Evolutionary conservation across 164 flowering plant genomes (phyloP).

Genomic region (Liquidambar formosana): DNA sequence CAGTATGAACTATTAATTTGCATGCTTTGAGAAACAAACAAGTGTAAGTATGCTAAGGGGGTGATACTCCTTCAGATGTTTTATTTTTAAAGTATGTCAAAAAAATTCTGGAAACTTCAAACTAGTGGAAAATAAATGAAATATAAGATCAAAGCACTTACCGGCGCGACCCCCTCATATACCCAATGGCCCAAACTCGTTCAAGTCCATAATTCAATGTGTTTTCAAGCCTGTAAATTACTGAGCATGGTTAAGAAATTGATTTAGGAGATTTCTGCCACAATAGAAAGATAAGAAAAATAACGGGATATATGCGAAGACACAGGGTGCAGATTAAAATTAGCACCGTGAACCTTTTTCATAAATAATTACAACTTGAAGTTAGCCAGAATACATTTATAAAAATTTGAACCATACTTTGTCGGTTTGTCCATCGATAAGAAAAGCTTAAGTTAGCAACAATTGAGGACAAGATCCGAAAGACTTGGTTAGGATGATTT

Average conservation of each 20-base stretch:
- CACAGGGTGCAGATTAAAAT: too few relatives aligned
- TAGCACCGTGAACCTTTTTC: too few relatives aligned
- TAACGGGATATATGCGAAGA: too few relatives aligned
- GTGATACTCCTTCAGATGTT: background rate
- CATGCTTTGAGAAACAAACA: background rate
- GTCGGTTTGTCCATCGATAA: too few relatives aligned
- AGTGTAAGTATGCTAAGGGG: background rate
- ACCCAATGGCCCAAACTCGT: slow-evolving; percentile 95
- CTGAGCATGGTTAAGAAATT: slow-evolving; percentile 6
- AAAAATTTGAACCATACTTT: too few relatives aligned
- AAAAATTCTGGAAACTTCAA: background rate
- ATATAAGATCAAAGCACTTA: slow-evolving; percentile 27
- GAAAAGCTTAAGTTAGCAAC: too few relatives aligned
- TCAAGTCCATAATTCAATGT: slow-evolving; percentile 92
- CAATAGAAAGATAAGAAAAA: background rate
- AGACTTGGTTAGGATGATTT: too few relatives aligned
- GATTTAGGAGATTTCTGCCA: background rate
- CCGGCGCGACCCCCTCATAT: slow-evolving; percentile 79
- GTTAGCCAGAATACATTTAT: too few relatives aligned
- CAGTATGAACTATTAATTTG: background rate
- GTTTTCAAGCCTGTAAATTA: slow-evolving; percentile 75
- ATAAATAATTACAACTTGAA: too few relatives aligned
- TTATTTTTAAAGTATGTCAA: too few relatives aligned
- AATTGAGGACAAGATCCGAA: too few relatives aligned
- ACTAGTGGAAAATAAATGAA: background rate